Evolutionary conservation across 148 eudicot genomes (phyloP).

Genomic region (Diospyros kaki): DNA sequence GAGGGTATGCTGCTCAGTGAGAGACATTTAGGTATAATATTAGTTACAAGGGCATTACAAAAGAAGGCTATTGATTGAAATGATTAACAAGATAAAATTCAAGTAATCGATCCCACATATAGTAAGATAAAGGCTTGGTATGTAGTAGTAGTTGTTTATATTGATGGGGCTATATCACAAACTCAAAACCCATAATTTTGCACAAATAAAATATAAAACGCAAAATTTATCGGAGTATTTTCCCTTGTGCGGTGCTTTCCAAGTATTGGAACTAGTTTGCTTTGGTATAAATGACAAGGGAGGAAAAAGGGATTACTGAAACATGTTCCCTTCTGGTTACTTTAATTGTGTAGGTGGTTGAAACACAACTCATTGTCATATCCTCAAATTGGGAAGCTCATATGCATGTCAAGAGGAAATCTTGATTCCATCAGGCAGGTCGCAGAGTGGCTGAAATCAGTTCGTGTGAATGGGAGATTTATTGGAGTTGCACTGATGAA

Average conservation of each 20-base stretch:
- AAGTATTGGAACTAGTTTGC: neutral
- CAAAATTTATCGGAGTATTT: neutral
- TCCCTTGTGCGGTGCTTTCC: neutral
- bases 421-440: conserved; percentile 39
- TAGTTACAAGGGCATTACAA: no score
- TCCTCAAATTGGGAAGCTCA: conserved; percentile 78
- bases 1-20: no score
- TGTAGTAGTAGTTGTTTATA: neutral
- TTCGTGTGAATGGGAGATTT: conserved; percentile 68
- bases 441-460: conserved; percentile 71
- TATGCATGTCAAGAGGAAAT: conserved; percentile 72
- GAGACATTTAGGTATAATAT: no score
- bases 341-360: conserved; percentile 68
- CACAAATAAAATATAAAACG: no score
- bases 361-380: conserved; percentile 81
- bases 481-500: conserved; percentile 63
- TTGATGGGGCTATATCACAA: neutral
- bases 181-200: no score
- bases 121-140: neutral
- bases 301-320: neutral
- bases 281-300: neutral
- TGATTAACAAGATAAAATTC: neutral
- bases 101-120: no score
- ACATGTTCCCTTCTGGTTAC: neutral
- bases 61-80: neutral